Percentiles rank a stretch among this genome's conserved stretches.
phyloP scores from a whole-genome alignment of 2,329 filamentous ascomycete species.

The Neurospora sp. region DNA sequence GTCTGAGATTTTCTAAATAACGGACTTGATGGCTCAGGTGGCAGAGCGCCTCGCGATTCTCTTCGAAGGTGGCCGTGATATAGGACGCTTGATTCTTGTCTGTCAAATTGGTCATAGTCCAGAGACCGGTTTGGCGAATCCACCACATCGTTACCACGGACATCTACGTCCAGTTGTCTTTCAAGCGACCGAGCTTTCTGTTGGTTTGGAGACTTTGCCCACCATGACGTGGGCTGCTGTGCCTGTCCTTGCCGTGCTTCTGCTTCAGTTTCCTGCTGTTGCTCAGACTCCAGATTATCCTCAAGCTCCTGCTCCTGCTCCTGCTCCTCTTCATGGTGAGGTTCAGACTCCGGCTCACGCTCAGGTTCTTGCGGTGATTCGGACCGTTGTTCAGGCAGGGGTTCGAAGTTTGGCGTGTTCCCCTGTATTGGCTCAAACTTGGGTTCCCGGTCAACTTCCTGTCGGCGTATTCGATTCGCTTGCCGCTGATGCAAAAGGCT shows the following conservation, averaged over 20 bases:
- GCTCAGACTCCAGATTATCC: background rate
- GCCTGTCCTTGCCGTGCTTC: background rate
- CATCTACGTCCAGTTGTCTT: slow-evolving; percentile 1
- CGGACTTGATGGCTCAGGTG: background rate
- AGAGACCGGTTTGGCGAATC: background rate
- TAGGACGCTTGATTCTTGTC: background rate
- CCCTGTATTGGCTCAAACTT: background rate
- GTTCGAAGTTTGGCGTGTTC: background rate
- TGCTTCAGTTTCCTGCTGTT: background rate
- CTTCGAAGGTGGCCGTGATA: background rate
- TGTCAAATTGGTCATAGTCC: background rate
- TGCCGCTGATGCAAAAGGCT: background rate
- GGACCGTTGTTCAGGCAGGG: background rate
- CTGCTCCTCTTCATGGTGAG: background rate
- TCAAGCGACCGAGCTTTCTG: background rate
- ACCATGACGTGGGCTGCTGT: background rate
- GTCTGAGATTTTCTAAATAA: background rate
- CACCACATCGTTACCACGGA: background rate
- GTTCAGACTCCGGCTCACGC: background rate
- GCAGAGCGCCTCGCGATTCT: background rate
- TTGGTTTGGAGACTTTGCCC: background rate
- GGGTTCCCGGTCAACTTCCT: too few species aligned
- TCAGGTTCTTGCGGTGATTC: background rate
- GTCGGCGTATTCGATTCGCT: background rate
- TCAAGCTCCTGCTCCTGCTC: background rate